Base-by-base conservation (phyloP, 2,329 filamentous ascomycete genomes). In the Triangularia verruculosa region DNA sequence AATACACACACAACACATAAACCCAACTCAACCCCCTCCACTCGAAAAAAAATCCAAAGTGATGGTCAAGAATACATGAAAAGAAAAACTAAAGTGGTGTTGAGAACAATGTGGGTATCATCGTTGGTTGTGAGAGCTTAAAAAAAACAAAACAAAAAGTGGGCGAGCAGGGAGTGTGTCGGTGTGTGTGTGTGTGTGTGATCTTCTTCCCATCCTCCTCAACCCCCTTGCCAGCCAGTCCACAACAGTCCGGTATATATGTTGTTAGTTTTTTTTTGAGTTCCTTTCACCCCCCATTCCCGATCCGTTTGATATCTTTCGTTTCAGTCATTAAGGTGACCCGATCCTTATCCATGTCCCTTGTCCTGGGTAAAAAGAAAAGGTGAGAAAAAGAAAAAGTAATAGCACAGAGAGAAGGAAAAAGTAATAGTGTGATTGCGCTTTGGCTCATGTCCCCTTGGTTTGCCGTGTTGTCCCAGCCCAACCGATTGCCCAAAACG, bases 71-170 rank as follows among this genome's bases (percentile, higher is more conserved):
- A 47, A 47, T 64, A 32, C 53, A 63, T 57, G 43, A 27, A 30
- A 63, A 34, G 61, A 43, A 59, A 58, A 61, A n/a, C 9, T 17
- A 15, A 53, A 55, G 57, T 52, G 55, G 54, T 58, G 57, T 59
- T 59, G 57, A 52, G 39, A 59, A 59, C 61, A 62, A 54, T 53
- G 22, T 32, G 52, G 43, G 52, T 28, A 34, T 56, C 43, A 27
- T 28, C 22, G 39, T 60, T 39, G 39, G 2, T 52, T 30, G 6
- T 17, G 25, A 30, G 32, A 30, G 15, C 17, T 34, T 7, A 13
- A 34, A 13, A 27, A 43, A 47, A 4, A 11, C 4, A 54, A 54
- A n/a, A 54, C 5, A 27, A 54, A 27, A 28, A 25, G 8, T 27
- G 6, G 2, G 4, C 17, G 34, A 15, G 13, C 8, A 13, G 32